A percentile compares a stretch with the other conserved stretches of the same genome.
Evolutionary conservation across 225 moss, liverwort and hornwort genomes (phyloP).

Genomic region (Anthoceros angustus): DNA sequence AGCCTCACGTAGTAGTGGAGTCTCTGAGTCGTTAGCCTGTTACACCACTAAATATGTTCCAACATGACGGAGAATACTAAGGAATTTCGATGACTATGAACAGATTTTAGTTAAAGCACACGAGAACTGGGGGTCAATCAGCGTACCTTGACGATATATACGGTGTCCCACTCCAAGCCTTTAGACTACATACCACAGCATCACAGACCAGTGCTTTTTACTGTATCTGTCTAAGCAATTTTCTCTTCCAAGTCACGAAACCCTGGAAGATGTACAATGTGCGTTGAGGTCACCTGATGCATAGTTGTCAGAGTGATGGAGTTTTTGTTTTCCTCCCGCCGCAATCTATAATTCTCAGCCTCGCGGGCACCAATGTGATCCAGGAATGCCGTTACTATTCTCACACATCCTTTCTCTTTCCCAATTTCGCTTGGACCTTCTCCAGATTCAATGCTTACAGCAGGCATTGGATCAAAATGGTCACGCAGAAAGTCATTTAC

Average conservation of each 20-base stretch:
- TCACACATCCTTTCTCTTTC: constrained; percentile 33
- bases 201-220: constrained; percentile 9
- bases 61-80: background rate
- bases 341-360: constrained; percentile 57
- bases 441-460: constrained; percentile 13
- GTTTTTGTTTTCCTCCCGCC: constrained; percentile 61
- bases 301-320: constrained; percentile 82
- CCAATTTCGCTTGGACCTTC: constrained; percentile 7
- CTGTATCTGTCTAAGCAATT: background rate
- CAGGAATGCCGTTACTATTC: constrained; percentile 61
- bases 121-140: background rate
- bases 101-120: too few species aligned
- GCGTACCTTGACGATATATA: constrained; percentile 78
- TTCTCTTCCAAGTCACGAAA: background rate
- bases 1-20: constrained; percentile 58
- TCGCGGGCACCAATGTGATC: constrained; percentile 65
- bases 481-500: constrained; percentile 64
- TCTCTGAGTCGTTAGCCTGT: constrained; percentile 88
- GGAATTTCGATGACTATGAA: background rate
- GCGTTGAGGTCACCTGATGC: constrained; percentile 51
- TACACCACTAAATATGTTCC: background rate
- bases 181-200: constrained; percentile 55
- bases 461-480: constrained; percentile 22
- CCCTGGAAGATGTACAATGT: background rate
- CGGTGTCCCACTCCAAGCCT: constrained; percentile 95